Evolutionary conservation across 768 basidiomycete species (phyloP).

Genomic region (Cantharellus cinnabarinus): DNA sequence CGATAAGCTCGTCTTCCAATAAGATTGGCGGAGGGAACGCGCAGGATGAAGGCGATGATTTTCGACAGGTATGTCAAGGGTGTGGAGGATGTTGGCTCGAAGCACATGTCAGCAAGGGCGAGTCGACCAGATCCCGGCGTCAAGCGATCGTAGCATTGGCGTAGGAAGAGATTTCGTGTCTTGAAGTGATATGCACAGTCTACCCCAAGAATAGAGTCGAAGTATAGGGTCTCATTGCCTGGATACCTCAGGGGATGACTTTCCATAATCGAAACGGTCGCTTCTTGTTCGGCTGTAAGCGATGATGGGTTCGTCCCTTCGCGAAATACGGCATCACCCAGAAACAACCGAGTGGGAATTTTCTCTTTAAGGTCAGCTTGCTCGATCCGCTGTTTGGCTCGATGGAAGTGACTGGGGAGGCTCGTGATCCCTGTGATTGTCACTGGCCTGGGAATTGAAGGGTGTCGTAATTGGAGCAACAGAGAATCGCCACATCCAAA

Average conservation of each 20-base stretch:
- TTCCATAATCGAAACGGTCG: too few species aligned
- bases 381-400: constrained; percentile 22
- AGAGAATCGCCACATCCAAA: constrained; percentile 51
- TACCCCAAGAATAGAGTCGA: constrained; percentile 34
- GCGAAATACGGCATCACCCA: constrained; percentile 31
- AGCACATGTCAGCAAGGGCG: constrained; percentile 43
- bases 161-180: constrained; percentile 30
- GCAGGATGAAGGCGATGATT: constrained; percentile 12
- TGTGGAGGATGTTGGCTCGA: constrained; percentile 12
- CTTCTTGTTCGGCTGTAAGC: neutral
- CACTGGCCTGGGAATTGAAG: constrained; percentile 26
- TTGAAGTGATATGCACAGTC: constrained; percentile 55
- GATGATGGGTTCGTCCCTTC: neutral
- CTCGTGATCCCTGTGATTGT: constrained; percentile 38
- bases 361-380: constrained; percentile 7
- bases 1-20: constrained; percentile 28
- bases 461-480: constrained; percentile 29
- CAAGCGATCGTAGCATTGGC: constrained; percentile 28
- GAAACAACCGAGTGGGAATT: constrained; percentile 23
- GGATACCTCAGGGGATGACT: constrained; percentile 4
- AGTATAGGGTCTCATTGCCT: constrained; percentile 26
- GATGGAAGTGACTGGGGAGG: constrained; percentile 26
- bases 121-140: constrained; percentile 27
- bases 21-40: constrained; percentile 31
- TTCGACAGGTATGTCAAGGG: neutral